These are phyloP conservation scores for Fusarium chaquense DNA, from an alignment of 2,329 filamentous ascomycete species.

Conservation along the genomic window DNA sequence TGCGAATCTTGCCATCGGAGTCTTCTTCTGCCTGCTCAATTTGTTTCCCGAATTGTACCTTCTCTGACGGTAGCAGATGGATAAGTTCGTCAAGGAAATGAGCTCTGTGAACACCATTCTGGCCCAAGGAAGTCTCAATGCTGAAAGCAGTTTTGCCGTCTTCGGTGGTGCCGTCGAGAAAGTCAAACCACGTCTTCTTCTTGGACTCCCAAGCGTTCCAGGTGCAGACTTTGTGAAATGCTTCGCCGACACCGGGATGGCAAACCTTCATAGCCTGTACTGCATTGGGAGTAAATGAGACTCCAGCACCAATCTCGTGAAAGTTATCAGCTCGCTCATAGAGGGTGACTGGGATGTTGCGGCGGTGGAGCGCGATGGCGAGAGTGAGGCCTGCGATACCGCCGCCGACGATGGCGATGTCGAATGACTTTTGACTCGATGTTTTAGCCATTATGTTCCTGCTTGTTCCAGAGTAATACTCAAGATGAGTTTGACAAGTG, in stretches of 20 bases:
- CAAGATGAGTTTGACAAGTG: too few relatives aligned
- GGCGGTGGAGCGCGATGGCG: conserved; percentile 59
- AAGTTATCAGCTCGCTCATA: conserved; percentile 60
- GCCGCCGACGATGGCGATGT: conserved; percentile 63
- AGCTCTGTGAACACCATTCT: conserved; percentile 53
- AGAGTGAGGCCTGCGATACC: conserved; percentile 65
- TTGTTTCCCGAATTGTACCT: conserved; percentile 52
- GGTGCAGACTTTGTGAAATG: conserved; percentile 46
- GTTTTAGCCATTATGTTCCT: not conserved
- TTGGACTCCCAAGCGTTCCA: conserved; percentile 42
- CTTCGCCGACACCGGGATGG: conserved; percentile 53
- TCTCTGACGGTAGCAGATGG: conserved; percentile 52
- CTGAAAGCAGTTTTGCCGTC: conserved; percentile 21
- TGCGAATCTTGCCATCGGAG: conserved; percentile 37
- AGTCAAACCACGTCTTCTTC: conserved; percentile 44
- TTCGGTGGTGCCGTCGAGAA: conserved; percentile 37
- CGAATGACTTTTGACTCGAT: conserved; percentile 31
- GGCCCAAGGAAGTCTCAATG: conserved; percentile 44
- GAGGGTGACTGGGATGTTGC: conserved; percentile 57
- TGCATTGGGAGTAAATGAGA: conserved; percentile 65
- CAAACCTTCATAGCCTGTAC: conserved; percentile 59
- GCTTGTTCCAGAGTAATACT: not conserved
- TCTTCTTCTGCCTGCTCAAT: conserved; percentile 50
- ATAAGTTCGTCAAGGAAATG: conserved; percentile 57
- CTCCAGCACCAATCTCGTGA: conserved; percentile 63